Percentiles rank a stretch among this genome's conserved stretches.
Evolutionary conservation across 2,329 filamentous ascomycete species (phyloP).

Genomic region (Drechmeria coniospora): DNA sequence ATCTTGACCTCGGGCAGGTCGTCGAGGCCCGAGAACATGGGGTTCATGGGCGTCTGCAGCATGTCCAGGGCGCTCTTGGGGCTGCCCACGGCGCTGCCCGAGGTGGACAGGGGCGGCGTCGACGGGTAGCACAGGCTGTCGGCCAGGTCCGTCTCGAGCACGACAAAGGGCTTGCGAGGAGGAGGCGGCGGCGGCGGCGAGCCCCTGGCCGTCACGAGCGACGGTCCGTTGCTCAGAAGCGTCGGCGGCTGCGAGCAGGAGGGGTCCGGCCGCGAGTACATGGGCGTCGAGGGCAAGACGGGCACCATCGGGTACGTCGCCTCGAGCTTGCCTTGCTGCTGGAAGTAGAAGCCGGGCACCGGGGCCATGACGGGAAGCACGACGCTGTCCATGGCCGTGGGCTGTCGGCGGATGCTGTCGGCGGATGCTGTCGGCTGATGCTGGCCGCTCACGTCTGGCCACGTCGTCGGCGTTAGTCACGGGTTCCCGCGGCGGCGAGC

Average conservation of each 20-base stretch:
- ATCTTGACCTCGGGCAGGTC: conserved; percentile 51
- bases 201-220: conserved; percentile 57
- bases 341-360: conserved; percentile 77
- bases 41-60: conserved; percentile 69
- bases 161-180: conserved; percentile 64
- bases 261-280: conserved; percentile 50
- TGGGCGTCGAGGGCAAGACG: conserved; percentile 44
- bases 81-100: conserved; percentile 75
- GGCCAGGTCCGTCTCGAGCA: conserved; percentile 62
- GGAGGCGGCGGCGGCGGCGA: conserved; percentile 62
- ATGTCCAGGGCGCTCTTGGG: conserved; percentile 65
- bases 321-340: conserved; percentile 57
- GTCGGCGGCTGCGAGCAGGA: conserved; percentile 47
- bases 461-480: too few relatives aligned
- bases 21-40: conserved; percentile 59
- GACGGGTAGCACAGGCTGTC: conserved; percentile 64
- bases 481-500: too few relatives aligned
- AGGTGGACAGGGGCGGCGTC: conserved; percentile 74
- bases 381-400: conserved; percentile 47
- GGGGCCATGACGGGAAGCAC: conserved; percentile 50
- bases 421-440: neutral
- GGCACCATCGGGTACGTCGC: conserved; percentile 34
- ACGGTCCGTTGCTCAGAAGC: conserved; percentile 41
- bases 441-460: neutral
- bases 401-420: conserved; percentile 6